A percentile compares a stretch with the other conserved stretches of the same genome.
Conservation (phyloP, 2,329 filamentous ascomycete genomes). For the Aspergillus persii region DNA sequence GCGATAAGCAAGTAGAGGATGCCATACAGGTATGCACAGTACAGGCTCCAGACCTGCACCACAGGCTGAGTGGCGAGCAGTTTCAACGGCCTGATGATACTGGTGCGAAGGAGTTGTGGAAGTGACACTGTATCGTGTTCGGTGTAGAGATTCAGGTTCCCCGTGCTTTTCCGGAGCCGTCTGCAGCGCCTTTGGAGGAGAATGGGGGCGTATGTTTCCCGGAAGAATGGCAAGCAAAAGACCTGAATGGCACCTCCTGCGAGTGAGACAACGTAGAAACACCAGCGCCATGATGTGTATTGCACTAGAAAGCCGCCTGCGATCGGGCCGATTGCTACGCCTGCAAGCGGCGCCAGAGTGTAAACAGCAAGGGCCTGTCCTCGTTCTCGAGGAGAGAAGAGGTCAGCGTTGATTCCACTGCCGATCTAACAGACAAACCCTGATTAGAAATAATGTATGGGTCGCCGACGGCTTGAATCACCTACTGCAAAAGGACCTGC, state of each 20-base stretch:
- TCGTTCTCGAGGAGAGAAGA: conserved; percentile 60
- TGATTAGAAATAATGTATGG: neutral
- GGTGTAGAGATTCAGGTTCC: conserved; percentile 33
- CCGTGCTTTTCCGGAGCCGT: conserved; percentile 42
- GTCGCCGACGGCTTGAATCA: conserved; percentile 8
- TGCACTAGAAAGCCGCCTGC: conserved; percentile 63
- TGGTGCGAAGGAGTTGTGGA: conserved; percentile 6
- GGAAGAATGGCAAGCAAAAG: conserved; percentile 37
- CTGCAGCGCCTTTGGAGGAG: conserved; percentile 58
- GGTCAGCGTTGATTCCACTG: conserved; percentile 53
- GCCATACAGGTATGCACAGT: conserved; percentile 59
- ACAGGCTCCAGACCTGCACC: conserved; percentile 53
- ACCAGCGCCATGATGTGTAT: conserved; percentile 67
- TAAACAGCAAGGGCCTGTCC: conserved; percentile 62
- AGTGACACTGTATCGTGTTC: conserved; percentile 30
- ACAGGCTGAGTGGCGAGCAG: conserved; percentile 59
- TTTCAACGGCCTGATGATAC: neutral
- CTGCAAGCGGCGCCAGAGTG: conserved; percentile 60
- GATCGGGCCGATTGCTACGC: conserved; percentile 64
- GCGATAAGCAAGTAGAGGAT: conserved; percentile 62
- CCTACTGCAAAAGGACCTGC: conserved; percentile 5
- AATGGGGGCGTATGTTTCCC: conserved; percentile 18
- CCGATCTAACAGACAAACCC: conserved; percentile 32
- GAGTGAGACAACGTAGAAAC: conserved; percentile 66
- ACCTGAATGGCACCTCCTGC: conserved; percentile 59